Evolutionary conservation across 805 yeast genomes (phyloP), one percentile per base, ranked within the genome.

Genomic region (Suhomyces sp.): DNA sequence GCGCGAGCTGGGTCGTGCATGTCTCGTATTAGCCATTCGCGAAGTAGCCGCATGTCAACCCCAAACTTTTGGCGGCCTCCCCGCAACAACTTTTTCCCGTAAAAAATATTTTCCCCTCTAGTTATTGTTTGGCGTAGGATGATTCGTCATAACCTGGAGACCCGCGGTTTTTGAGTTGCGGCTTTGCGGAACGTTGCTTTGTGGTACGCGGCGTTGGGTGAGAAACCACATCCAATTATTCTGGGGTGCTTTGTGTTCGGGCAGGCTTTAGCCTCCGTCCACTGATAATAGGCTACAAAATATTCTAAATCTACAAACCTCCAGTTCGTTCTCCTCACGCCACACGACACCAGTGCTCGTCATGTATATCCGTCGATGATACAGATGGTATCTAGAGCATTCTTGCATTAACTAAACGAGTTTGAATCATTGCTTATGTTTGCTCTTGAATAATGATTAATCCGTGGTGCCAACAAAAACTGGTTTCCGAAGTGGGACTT

Each of bases 21-120:
- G 31, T 8, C 15, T 36, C 40, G 40, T 15, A 36, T 2, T n/a
- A 36, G 19, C 40, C 2, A n/a, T 7, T 36, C 6, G n/a, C 40
- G 40, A 36, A 15, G 40, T 8, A 36, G 40, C 10, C 15, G 19
- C 40, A 17, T 17, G 19, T 10, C 10, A 13, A n/a, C 22, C 41
- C 22, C 17, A 17, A 15, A 15, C 19, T 36, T 15, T 36, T 17
- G 41, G 41, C 19, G 41, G 15, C 22, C 12, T 19, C 48, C 48
- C 48, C 48, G 42, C 48, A 46, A 46, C 24, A 46, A 29, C 33
- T 23, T 29, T 26, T 13, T 46, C 42, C 42, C 48, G 42, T 33
- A 46, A 33, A 46, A 36, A 36, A 15, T 9, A n/a, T n/a, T 29
- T 29, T 29, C 33, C 33, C 33, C 33, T 29, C 33, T 29, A 29